Evolutionary conservation across 2,329 filamentous ascomycete genomes (phyloP).

Genomic region (Verticillium klebahnii): DNA sequence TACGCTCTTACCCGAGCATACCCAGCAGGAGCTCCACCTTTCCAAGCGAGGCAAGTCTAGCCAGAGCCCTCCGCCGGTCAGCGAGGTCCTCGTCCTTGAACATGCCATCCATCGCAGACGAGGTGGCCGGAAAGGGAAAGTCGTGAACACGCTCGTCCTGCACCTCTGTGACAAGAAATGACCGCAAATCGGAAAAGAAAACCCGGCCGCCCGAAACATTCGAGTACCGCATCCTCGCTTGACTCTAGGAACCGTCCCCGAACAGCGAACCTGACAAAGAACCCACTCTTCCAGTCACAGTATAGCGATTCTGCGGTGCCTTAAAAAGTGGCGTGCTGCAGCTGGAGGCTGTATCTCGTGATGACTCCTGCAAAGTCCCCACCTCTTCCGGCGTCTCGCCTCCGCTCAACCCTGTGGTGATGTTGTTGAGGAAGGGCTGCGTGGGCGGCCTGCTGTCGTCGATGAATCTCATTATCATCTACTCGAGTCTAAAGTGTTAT

Average conservation of each 20-base stretch:
- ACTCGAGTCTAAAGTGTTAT: slow-evolving; percentile 9
- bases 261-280: slow-evolving; percentile 2
- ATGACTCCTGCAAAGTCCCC: background rate
- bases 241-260: background rate
- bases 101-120: background rate
- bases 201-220: background rate
- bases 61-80: background rate
- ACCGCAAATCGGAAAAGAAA: background rate
- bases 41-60: background rate
- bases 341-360: background rate
- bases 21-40: background rate
- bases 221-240: background rate
- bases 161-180: background rate
- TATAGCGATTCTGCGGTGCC: slow-evolving; percentile 6
- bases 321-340: background rate
- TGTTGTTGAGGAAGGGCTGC: background rate
- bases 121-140: background rate
- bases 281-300: slow-evolving; percentile 4
- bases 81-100: background rate
- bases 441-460: background rate
- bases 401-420: background rate
- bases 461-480: slow-evolving; percentile 8
- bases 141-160: background rate
- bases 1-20: background rate
- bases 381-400: background rate